Evolutionary conservation across 306 rosid species (phyloP).

Genomic region (Cucumis hystrix): DNA sequence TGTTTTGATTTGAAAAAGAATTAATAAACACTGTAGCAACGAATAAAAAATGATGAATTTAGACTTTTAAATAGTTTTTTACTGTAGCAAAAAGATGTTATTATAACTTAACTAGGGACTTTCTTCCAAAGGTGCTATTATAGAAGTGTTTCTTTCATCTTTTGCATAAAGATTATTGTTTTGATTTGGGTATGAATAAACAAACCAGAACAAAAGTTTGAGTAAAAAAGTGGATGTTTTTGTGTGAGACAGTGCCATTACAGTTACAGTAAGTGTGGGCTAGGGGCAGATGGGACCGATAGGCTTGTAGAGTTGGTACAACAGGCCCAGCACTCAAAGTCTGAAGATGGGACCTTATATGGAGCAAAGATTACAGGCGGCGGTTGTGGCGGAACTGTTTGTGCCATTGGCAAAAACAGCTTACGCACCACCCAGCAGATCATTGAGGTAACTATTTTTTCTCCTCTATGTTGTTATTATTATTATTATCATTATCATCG

Average conservation of each 20-base stretch:
- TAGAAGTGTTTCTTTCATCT: no score
- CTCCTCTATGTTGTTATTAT: no score
- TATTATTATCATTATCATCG: no score
- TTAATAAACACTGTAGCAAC: no score
- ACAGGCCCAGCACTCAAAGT: slow-evolving; percentile 53
- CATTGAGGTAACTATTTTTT: slow-evolving; percentile 41
- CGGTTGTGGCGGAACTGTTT: slow-evolving; percentile 89
- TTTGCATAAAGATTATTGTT: background rate
- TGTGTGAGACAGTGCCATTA: slow-evolving; percentile 60
- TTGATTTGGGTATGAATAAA: background rate
- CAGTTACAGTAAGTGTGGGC: slow-evolving; percentile 81
- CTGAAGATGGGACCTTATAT: slow-evolving; percentile 49
- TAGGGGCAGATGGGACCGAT: slow-evolving; percentile 84
- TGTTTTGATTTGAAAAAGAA: no score
- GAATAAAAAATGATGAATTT: no score
- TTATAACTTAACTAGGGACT: no score
- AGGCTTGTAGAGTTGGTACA: slow-evolving; percentile 83
- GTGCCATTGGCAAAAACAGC: slow-evolving; percentile 66
- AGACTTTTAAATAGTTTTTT: no score
- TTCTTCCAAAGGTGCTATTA: background rate
- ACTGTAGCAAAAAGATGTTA: no score
- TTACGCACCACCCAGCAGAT: slow-evolving; percentile 65
- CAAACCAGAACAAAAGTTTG: background rate
- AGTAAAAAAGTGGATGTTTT: background rate
- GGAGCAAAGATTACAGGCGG: slow-evolving; percentile 98